Evolutionary conservation across 257 asterid genomes (phyloP), one percentile per base, ranked within the genome.

Genomic region (Anisodus tanguticus): DNA sequence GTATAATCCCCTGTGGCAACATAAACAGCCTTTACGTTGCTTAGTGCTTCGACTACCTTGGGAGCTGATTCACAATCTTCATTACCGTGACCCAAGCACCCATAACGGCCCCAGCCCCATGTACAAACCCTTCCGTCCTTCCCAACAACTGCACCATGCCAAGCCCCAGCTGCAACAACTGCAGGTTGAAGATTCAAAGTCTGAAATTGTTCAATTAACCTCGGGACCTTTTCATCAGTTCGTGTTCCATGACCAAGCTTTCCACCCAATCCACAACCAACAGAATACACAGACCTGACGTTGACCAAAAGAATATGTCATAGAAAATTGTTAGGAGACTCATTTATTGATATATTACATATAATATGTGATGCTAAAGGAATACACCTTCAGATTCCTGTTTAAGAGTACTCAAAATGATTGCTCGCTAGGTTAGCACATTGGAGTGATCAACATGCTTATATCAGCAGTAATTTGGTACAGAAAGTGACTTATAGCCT

Each of bases 71-170:
- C 98, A 84, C 97, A 95, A 41, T 95, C 98, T 89, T 97, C 98
- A 47, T 95, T 97, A 4, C 99, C 98, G 60, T 97, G 99, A 59
- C 99, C 99, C 90, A 97, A 92, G 90, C 99, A 97, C 5, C 99
- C 99, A 39, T 95, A 94, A 31, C 98, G 96, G 1, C 99, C 99
- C 99, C 99, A 97, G 8, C 99, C 99, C 99, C 99, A 97, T 0
- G 99, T 97, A 89, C 99, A 97, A 3, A 97, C 99, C 76, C 98
- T 86, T 62, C 99, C 99, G 63, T 97, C 99, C 80, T 90, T 93
- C 74, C 98, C 99, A 0, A 94, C 99, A 64, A 93, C 99, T 51
- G 99, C 99, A 62, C 98, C 98, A 70, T 97, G 99, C 99, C 99
- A 97, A 83, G 99, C 97, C 76, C 99, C 99, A 1, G 99, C 98